Conservation (phyloP, 2,329 filamentous ascomycete genomes). For the Cercospora citrullina region DNA sequence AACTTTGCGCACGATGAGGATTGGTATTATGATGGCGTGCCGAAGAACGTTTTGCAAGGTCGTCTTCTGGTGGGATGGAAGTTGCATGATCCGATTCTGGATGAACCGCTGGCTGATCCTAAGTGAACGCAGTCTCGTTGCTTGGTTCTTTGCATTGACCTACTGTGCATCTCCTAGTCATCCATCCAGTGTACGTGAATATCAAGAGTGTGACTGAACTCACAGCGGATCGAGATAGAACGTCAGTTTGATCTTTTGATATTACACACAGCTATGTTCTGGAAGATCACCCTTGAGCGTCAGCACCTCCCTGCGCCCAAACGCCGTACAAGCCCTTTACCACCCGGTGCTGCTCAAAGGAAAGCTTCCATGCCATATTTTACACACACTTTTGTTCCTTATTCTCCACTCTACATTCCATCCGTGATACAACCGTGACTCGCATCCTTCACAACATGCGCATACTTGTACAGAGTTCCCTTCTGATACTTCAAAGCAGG, state of each 20-base stretch:
- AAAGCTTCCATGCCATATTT: background rate
- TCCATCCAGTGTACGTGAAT: too few species aligned
- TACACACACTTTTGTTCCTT: background rate
- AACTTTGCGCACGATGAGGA: background rate
- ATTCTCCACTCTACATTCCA: slow-evolving; percentile 16
- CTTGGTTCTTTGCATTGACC: too few species aligned
- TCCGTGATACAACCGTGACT: slow-evolving; percentile 62
- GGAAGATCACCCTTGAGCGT: background rate
- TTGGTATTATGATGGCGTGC: background rate
- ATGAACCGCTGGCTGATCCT: background rate
- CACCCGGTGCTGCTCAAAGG: background rate
- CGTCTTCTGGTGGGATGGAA: background rate
- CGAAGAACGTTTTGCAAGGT: background rate
- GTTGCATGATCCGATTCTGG: background rate
- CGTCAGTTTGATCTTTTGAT: too few species aligned
- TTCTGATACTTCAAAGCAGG: slow-evolving; percentile 58
- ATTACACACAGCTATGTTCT: background rate
- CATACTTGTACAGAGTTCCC: slow-evolving; percentile 62
- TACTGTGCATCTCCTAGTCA: too few species aligned
- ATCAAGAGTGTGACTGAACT: too few species aligned
- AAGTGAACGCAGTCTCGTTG: too few species aligned
- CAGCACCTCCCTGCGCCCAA: background rate
- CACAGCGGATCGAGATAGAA: too few species aligned
- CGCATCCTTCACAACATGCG: slow-evolving; percentile 57
- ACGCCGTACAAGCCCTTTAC: background rate